Evolutionary conservation across 2,329 filamentous ascomycete genomes (phyloP), one percentile per base, ranked within the genome.

Genomic region (Dactylonectria macrodidyma): DNA sequence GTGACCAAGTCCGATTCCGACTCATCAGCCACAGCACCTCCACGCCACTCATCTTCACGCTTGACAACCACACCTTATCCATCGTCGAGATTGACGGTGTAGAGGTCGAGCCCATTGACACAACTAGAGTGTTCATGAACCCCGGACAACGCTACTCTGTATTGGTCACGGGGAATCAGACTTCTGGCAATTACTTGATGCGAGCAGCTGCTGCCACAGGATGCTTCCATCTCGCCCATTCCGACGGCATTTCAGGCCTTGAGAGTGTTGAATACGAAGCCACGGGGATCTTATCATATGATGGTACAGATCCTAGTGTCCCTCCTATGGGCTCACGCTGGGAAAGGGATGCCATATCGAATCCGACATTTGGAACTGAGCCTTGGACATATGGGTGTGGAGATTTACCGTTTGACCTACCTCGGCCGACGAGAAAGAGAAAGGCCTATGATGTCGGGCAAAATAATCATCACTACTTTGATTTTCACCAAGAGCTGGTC

Each of bases 111-210:
- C 81, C 83, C 12, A 75, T 80, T 5, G 81, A 84, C 55, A 82
- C 84, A 0, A 77, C 41, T 78, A 80, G 66, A 71, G 59, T 87
- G 24, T 87, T 86, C 67, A 77, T 88, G 47, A 78, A 85, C 1
- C 79, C 82, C 2, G 86, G 84, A 1, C 86, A 88, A 73, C 82
- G 86, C 10, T 86, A 86, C 72, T 79, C 81, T 5, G 78, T 88
- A 3, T 75, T 88, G 3, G 71, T 88, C 16, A 86, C 84, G 1
- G 84, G 83, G 36, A 84, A 83, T 60, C 71, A 75, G 38, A 65
- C 68, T 3, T 10, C 61, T 30, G 71, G 65, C 50, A 69, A 61
- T 33, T 75, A 74, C 30, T 61, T 65, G 6, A 72, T 74, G 33
- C 73, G 72, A 9, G 63, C 73, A 19, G 63, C 46, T 4, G 67